phyloP scores from a whole-genome alignment of 148 eudicot genomes.

The Vaccinium vitisidaea region DNA sequence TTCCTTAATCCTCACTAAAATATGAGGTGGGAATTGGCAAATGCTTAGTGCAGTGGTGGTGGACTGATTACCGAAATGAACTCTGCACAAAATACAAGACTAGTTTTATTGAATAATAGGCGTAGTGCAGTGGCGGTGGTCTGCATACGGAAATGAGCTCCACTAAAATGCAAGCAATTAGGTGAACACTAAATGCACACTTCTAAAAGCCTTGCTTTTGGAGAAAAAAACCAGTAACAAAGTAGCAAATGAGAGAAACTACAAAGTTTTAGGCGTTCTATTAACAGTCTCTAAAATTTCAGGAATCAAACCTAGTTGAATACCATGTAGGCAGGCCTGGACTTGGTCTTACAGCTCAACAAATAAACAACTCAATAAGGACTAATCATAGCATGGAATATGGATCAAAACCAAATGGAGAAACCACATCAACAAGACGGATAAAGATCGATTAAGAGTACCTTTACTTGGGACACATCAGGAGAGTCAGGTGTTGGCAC shows the following conservation, averaged over 20 bases:
- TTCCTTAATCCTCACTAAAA: background rate
- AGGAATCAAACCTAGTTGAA: background rate
- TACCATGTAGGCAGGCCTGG: background rate
- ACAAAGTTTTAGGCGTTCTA: background rate
- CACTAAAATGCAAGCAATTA: background rate
- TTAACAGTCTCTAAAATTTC: background rate
- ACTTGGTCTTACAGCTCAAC: background rate
- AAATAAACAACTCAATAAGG: background rate
- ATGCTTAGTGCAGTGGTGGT: background rate
- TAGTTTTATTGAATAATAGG: background rate
- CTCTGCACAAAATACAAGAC: background rate
- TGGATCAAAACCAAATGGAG: background rate
- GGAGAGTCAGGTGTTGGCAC: conserved; percentile 70
- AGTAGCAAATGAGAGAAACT: background rate
- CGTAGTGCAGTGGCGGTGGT: background rate
- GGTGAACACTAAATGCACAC: background rate
- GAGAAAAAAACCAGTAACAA: background rate
- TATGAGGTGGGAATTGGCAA: background rate
- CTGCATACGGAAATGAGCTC: background rate
- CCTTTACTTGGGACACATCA: conserved; percentile 90
- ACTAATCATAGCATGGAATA: background rate
- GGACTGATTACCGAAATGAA: background rate
- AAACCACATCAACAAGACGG: background rate
- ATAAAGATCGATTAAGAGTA: conserved; percentile 17
- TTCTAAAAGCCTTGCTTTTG: background rate